Conservation (phyloP, 495 filamentous ascomycete genomes). For the Aspergillus sclerotioniger region DNA sequence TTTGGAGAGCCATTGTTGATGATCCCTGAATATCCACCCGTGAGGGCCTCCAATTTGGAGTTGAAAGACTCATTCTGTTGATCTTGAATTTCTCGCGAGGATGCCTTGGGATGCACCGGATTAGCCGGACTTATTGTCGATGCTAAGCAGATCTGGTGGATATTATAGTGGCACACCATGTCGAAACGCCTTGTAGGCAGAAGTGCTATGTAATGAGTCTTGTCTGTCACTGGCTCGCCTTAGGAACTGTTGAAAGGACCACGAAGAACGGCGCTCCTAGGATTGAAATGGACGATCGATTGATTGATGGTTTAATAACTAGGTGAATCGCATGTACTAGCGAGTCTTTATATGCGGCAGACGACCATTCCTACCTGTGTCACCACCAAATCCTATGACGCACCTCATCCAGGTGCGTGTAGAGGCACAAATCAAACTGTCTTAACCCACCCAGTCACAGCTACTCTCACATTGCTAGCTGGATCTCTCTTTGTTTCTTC, state of each 20-base stretch:
- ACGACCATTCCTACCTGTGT: no score
- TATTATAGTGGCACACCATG: neutral
- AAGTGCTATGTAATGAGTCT: neutral
- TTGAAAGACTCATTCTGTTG: neutral
- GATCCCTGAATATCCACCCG: neutral
- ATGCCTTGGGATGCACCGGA: neutral
- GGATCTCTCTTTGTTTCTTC: neutral
- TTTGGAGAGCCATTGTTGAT: slow-evolving; percentile 2
- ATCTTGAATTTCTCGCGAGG: neutral
- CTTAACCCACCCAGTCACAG: no score
- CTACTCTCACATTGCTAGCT: neutral
- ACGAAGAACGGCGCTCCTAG: no score
- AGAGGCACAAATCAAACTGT: no score
- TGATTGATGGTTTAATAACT: no score
- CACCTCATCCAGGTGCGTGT: no score
- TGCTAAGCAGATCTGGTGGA: neutral
- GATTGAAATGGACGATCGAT: no score
- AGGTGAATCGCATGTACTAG: no score
- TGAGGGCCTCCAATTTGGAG: neutral
- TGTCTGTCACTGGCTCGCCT: neutral
- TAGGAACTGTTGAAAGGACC: neutral
- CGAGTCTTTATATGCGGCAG: no score
- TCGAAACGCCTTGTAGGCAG: neutral
- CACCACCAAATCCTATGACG: no score
- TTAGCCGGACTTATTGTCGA: neutral